Percentiles rank a stretch among this genome's conserved stretches.
Evolutionary conservation across 495 filamentous ascomycete genomes (phyloP).

Genomic region (Daldinia bambusicola): DNA sequence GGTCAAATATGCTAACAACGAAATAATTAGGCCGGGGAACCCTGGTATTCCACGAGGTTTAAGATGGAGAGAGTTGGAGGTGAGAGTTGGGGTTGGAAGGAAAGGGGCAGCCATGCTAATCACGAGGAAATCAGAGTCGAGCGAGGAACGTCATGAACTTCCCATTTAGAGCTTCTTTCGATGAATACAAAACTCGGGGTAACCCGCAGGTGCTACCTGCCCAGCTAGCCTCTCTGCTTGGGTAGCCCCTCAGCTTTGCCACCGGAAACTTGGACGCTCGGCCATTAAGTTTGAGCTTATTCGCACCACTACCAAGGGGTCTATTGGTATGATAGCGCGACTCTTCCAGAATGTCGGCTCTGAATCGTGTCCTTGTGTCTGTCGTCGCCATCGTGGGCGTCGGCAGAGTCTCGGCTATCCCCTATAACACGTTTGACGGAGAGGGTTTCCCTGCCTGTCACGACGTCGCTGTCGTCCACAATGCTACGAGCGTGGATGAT

Average conservation of each 20-base stretch:
- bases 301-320: slow-evolving; percentile 19
- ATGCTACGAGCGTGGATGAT: slow-evolving; percentile 56
- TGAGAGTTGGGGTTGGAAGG: slow-evolving; percentile 4
- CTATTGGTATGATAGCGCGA: slow-evolving; percentile 1
- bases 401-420: slow-evolving; percentile 41
- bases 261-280: slow-evolving; percentile 15
- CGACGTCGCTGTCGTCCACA: slow-evolving; percentile 54
- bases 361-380: slow-evolving; percentile 21
- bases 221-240: background rate
- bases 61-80: slow-evolving; percentile 17
- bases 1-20: slow-evolving; percentile 22
- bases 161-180: slow-evolving; percentile 16
- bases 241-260: slow-evolving; percentile 9
- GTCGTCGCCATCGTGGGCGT: slow-evolving; percentile 18
- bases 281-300: slow-evolving; percentile 27
- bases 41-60: slow-evolving; percentile 26
- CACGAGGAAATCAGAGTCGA: slow-evolving; percentile 33
- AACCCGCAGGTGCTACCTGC: slow-evolving; percentile 21
- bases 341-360: slow-evolving; percentile 39
- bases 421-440: slow-evolving; percentile 63
- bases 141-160: slow-evolving; percentile 9
- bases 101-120: slow-evolving; percentile 21
- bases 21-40: slow-evolving; percentile 11
- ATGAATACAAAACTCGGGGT: slow-evolving; percentile 28
- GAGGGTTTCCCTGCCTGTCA: slow-evolving; percentile 58